phyloP scores from a whole-genome alignment of 139 green algal species.

The Chlorella vulgaris region DNA sequence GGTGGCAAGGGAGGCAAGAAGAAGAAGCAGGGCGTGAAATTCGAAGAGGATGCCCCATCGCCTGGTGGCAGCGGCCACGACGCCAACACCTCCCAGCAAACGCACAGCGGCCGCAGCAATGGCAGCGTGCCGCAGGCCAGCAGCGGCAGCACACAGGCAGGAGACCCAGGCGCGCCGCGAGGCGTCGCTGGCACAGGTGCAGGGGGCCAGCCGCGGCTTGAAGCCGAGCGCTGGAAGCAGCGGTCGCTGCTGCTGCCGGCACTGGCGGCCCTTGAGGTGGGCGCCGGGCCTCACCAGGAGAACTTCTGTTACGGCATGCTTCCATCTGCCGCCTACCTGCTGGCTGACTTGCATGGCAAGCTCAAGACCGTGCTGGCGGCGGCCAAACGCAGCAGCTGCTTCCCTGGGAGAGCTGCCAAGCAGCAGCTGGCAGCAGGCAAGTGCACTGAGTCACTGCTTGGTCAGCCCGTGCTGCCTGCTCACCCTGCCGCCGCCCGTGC shows the following conservation, averaged over 20 bases:
- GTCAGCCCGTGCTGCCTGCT: too few relatives aligned
- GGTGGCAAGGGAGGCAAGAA: too few relatives aligned
- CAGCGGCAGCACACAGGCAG: background rate
- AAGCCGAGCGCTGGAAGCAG: conserved; percentile 7
- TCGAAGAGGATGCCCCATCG: background rate
- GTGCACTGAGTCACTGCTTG: too few relatives aligned
- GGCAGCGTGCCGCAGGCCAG: background rate
- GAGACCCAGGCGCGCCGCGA: background rate
- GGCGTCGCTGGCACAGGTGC: background rate
- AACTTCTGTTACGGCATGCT: conserved; percentile 29
- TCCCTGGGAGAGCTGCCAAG: background rate
- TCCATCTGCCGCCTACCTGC: conserved; percentile 32
- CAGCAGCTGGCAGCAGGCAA: conserved; percentile 11
- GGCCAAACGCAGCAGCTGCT: background rate
- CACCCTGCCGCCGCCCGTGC: too few relatives aligned
- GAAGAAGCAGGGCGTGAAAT: conserved; percentile 23
- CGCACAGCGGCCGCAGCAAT: background rate
- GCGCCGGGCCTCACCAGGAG: conserved; percentile 2
- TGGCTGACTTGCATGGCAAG: conserved; percentile 42
- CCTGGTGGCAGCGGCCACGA: background rate
- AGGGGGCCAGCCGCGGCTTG: background rate
- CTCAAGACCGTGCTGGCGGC: conserved; percentile 12
- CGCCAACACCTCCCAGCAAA: conserved; percentile 11
- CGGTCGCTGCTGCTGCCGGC: conserved; percentile 33
- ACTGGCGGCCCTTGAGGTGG: conserved; percentile 17